Evolutionary conservation across 208 protist genomes (phyloP).

Genomic region (Leishmania aethiopica): DNA sequence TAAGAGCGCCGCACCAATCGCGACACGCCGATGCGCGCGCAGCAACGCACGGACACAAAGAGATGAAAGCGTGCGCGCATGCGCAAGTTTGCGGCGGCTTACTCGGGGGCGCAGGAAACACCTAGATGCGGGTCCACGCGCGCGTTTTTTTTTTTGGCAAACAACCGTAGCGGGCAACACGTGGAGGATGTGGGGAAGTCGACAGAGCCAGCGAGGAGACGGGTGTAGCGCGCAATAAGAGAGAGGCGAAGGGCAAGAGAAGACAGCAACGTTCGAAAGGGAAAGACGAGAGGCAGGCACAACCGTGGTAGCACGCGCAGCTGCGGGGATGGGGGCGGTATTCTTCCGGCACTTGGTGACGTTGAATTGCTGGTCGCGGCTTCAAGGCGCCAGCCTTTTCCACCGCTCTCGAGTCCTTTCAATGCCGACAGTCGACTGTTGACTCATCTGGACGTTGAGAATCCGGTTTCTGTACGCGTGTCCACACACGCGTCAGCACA

Average conservation of each 20-base stretch:
- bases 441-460: not conserved
- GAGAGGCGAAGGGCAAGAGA: not conserved
- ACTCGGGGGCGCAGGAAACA: not conserved
- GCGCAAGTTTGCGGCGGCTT: not conserved
- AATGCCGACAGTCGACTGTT: not conserved
- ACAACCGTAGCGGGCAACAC: not conserved
- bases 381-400: not conserved
- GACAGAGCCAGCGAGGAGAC: not conserved
- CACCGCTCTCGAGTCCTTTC: not conserved
- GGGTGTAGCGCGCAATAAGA: not conserved
- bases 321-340: not conserved
- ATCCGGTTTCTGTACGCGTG: not conserved
- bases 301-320: not conserved
- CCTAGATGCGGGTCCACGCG: not conserved
- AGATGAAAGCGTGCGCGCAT: not conserved
- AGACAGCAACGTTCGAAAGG: slow-evolving; percentile 6
- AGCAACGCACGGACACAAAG: not conserved
- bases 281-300: not conserved
- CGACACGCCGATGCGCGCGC: not conserved
- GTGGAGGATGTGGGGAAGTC: not conserved
- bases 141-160: not conserved
- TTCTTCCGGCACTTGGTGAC: not conserved
- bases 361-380: not conserved
- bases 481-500: not conserved
- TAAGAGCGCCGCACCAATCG: not conserved